Conservation (phyloP, 192 early-diverging fungal genomes). For the Fimicolochytrium jonesii region DNA sequence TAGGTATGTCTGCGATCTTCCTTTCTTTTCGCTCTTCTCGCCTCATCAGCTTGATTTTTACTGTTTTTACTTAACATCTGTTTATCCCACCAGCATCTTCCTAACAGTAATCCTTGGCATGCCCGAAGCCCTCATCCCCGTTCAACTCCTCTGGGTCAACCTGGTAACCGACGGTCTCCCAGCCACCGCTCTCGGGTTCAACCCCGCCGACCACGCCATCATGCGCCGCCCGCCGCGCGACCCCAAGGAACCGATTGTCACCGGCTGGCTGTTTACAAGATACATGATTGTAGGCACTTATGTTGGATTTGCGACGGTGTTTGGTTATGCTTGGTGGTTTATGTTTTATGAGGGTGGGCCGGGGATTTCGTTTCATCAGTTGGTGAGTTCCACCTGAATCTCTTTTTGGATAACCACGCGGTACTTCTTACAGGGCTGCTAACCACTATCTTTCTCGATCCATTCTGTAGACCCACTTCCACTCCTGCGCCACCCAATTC, state of each 20-base stretch:
- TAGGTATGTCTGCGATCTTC: conserved; percentile 6
- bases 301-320: conserved; percentile 89
- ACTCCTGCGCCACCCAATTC: conserved; percentile 81
- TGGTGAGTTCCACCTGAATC: conserved; percentile 49
- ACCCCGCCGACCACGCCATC: conserved; percentile 94
- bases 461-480: conserved; percentile 83
- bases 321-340: conserved; percentile 99
- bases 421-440: neutral
- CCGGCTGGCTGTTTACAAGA: conserved; percentile 90
- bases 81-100: conserved; percentile 64
- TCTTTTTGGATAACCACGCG: conserved; percentile 8
- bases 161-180: conserved; percentile 96
- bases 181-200: conserved; percentile 96
- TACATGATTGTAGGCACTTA: conserved; percentile 90
- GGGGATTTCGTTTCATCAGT: conserved; percentile 79
- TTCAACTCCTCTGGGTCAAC: conserved; percentile 98
- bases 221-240: conserved; percentile 89
- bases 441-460: conserved; percentile 10
- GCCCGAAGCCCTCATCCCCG: conserved; percentile 96
- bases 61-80: neutral
- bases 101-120: conserved; percentile 93
- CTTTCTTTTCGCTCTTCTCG: neutral
- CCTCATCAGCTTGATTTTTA: neutral
- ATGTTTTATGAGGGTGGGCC: conserved; percentile 90
- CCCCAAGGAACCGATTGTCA: conserved; percentile 83